Evolutionary conservation across 2,329 filamentous ascomycete genomes (phyloP), one percentile per base, ranked within the genome.

Genomic region (Xylogone sp.): DNA sequence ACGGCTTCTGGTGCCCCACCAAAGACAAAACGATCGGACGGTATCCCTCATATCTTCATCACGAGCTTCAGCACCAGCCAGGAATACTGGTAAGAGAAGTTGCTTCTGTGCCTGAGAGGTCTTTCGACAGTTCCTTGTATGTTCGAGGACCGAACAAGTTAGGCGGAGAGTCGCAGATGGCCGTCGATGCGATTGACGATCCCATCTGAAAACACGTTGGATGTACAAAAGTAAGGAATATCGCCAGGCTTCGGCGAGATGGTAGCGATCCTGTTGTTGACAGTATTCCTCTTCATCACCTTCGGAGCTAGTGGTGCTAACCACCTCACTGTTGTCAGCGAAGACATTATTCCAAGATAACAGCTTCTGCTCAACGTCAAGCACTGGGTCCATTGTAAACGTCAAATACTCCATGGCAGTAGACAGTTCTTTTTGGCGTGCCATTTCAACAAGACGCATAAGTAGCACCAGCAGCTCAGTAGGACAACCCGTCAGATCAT

Each of bases 181-280:
- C 9, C 53, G 27, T 21, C 55, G 46, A 9, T 52, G 51, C 10
- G 24, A 27, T 51, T 52, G 22, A 20, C 55, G 48, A 9, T 53
- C 51, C 54, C 58, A 56, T 43, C 58, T 62, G 52, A 69, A 69
- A 1, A 68, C 62, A 1, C 59, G 55, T 42, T 58, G 53, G 43
- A 68, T 63, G 53, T 68, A 69, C 5, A 70, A 58, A 6, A 69
- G 57, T 9, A 69, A 50, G 3, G 64, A 59, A 39, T 64, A 60
- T 19, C 67, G 49, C 68, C 67, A 69, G 1, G 68, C 65, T 45
- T 70, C 66, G 13, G 65, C 61, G 49, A 66, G 69, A 50, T 70
- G 64, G 43, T 66, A 60, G 1, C 62, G 57, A 50, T 69, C 66
- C 21, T 55, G 54, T 29, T 45, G 21, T 21, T 46, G 48, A 13